A percentile compares a stretch with the other conserved stretches of the same genome.
Conservation (phyloP, 176 grass and related monocot species). For the Eragrostis nindensis region DNA sequence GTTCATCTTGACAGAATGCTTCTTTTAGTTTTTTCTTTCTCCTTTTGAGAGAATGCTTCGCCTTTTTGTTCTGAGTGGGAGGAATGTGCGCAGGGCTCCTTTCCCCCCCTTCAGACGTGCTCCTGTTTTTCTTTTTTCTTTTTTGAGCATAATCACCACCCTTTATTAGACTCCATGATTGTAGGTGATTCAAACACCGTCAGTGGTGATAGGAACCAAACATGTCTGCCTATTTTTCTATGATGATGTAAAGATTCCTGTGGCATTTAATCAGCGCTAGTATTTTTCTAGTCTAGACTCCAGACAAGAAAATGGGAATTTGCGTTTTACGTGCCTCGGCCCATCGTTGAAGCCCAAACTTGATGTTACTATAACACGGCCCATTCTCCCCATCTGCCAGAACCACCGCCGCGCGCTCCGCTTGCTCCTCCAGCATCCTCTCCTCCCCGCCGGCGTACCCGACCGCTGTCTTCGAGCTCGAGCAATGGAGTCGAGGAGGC, state of each 20-base stretch:
- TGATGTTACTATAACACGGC: background rate
- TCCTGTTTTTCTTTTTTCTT: background rate
- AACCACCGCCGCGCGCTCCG: constrained; percentile 5
- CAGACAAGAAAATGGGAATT: background rate
- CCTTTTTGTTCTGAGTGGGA: background rate
- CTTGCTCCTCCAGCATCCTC: background rate
- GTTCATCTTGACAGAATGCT: background rate
- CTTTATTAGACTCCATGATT: too few species aligned
- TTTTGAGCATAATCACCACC: too few species aligned
- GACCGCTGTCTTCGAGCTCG: background rate
- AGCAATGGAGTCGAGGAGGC: constrained; percentile 46
- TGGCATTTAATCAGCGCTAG: too few species aligned
- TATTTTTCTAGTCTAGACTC: background rate
- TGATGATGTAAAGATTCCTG: too few species aligned
- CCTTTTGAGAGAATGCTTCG: background rate
- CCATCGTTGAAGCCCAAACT: background rate
- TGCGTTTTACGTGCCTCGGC: background rate
- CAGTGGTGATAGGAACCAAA: too few species aligned
- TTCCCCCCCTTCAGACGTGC: background rate
- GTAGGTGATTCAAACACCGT: too few species aligned
- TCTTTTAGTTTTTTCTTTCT: background rate
- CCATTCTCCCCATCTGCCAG: constrained; percentile 5
- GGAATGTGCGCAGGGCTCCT: background rate
- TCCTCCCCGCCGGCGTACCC: constrained; percentile 15
- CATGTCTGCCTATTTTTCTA: too few species aligned